phyloP scores from a whole-genome alignment of 306 rosid species.

The Lathyrus tuberosus region DNA sequence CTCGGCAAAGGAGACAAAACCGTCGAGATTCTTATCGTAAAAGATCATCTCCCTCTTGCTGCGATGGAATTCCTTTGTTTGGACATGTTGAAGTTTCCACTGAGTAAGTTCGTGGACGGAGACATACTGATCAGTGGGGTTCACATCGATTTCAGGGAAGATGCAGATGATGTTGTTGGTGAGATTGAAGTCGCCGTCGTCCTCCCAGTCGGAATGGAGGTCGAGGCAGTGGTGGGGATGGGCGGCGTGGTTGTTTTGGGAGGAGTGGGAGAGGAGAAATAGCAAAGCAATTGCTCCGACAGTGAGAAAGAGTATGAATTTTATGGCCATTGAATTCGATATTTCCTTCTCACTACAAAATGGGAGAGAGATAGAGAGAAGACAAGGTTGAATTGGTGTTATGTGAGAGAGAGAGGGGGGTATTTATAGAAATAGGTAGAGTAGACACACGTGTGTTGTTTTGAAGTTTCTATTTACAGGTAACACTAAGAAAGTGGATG shows the following conservation, averaged over 20 bases:
- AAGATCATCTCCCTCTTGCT: constrained; percentile 79
- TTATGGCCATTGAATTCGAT: too few relatives aligned
- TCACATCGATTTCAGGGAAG: constrained; percentile 78
- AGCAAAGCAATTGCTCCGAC: neutral
- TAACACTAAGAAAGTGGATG: too few relatives aligned
- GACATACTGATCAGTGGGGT: constrained; percentile 66
- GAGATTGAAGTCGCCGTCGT: constrained; percentile 57
- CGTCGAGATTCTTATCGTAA: constrained; percentile 79
- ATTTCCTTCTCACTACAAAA: too few relatives aligned
- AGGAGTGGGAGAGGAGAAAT: neutral
- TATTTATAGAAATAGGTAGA: too few relatives aligned
- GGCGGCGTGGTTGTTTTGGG: neutral
- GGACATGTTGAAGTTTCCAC: constrained; percentile 72
- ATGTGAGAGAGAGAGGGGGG: too few relatives aligned
- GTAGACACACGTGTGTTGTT: too few relatives aligned
- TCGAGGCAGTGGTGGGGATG: constrained; percentile 27
- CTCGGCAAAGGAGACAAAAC: constrained; percentile 76
- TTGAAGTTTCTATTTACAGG: too few relatives aligned
- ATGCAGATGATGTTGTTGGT: constrained; percentile 55
- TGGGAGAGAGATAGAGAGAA: too few relatives aligned
- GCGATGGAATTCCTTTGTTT: constrained; percentile 57
- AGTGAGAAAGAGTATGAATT: neutral
- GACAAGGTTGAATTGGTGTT: too few relatives aligned
- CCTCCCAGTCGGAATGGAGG: constrained; percentile 37
- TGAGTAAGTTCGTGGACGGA: constrained; percentile 63